Conservation (phyloP, 805 yeast species). For the Candida piceae region DNA sequence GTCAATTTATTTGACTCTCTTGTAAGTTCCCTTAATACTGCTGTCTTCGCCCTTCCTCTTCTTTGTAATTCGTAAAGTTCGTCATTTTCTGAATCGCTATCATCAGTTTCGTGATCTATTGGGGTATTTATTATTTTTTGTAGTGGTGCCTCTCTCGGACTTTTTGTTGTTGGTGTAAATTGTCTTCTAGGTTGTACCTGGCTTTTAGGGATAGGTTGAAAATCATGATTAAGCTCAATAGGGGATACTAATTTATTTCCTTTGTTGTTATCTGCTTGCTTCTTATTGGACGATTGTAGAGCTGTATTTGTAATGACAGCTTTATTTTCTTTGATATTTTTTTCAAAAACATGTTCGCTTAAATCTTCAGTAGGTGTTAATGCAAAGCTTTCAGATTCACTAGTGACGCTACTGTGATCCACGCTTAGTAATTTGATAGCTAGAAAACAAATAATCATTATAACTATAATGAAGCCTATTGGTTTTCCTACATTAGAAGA, state of each 20-base stretch:
- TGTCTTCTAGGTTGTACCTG: background rate
- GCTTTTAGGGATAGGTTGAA: background rate
- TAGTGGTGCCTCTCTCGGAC: background rate
- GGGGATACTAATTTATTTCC: no score
- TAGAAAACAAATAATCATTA: constrained; percentile 4
- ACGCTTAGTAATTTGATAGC: constrained; percentile 3
- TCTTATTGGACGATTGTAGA: background rate
- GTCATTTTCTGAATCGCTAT: constrained; percentile 4
- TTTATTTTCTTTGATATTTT: no score
- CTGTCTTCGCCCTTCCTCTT: constrained; percentile 9
- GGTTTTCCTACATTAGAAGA: constrained; percentile 4
- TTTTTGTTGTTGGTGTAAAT: no score
- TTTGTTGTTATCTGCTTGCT: no score
- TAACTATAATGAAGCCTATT: constrained; percentile 5
- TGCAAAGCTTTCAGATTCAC: background rate
- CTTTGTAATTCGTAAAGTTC: constrained; percentile 3
- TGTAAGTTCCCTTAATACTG: constrained; percentile 10
- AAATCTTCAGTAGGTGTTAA: background rate
- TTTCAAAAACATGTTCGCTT: background rate
- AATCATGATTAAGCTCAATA: no score
- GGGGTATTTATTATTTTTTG: background rate
- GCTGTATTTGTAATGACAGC: background rate
- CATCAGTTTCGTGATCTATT: background rate
- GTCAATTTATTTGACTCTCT: background rate
- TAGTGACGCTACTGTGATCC: no score